Percentiles rank a stretch among this genome's conserved stretches.
Evolutionary conservation across 495 filamentous ascomycete species (phyloP).

Genomic region (Neurospora tetrasperma): DNA sequence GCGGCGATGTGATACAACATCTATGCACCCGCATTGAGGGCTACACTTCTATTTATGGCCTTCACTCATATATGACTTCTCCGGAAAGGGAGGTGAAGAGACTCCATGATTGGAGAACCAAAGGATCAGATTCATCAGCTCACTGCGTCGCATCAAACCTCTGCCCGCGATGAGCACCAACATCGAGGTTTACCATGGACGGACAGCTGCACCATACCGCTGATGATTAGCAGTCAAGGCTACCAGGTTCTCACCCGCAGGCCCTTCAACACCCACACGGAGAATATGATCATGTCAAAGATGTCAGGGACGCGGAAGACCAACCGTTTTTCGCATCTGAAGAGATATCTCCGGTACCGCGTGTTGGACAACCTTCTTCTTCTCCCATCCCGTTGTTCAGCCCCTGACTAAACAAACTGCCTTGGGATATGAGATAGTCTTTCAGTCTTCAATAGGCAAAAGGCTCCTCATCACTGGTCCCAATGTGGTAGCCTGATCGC

Average conservation of each 20-base stretch:
- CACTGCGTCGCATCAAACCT: conserved; percentile 13
- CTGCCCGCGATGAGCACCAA: conserved; percentile 8
- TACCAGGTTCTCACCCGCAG: not conserved
- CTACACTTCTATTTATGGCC: conserved; percentile 17
- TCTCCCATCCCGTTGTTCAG: not conserved
- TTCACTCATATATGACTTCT: conserved; percentile 7
- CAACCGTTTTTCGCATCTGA: not conserved
- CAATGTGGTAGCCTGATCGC: not conserved
- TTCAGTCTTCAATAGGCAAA: not conserved
- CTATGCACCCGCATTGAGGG: conserved; percentile 6
- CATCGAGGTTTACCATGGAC: conserved; percentile 4
- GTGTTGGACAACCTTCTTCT: not conserved
- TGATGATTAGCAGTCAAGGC: not conserved
- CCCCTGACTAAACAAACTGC: not conserved
- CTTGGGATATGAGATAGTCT: not conserved
- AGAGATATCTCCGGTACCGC: not conserved
- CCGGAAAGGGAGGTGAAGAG: not conserved
- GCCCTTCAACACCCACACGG: not conserved
- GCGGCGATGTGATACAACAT: conserved; percentile 10
- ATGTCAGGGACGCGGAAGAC: not conserved
- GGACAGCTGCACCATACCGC: not conserved
- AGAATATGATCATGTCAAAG: not conserved
- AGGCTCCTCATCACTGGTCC: not conserved
- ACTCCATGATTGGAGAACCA: conserved; percentile 7
- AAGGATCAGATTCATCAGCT: not conserved